Base-by-base conservation (phyloP, 1,284 basidiomycete genomes). In the Cerrena zonata region DNA sequence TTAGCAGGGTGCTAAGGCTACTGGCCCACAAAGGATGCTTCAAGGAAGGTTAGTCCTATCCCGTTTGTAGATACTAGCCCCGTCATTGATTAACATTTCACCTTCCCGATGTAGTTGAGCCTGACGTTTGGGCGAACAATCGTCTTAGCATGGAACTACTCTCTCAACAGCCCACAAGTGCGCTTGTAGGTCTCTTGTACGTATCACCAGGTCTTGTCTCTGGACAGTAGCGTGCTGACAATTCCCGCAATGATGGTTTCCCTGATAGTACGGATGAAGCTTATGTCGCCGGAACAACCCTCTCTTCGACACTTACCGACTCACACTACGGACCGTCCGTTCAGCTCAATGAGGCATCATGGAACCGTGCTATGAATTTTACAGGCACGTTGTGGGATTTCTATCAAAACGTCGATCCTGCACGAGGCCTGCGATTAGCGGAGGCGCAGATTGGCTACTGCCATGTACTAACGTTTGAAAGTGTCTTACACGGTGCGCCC, bases 1-100 rank as follows among this genome's bases (percentile, higher is more conserved):
- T 71, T 1, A 61, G 59, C n/a, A 61, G 69, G 21, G 56, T 73
- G 11, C 49, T 75, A 42, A 61, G 72, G 10, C 49, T 69, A 1
- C 62, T 75, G 0, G 65, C 65, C 3, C 62, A 68, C 0, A 63
- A 65, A 27, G 69, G 71, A 50, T 60, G 68, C 43, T 75, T 72
- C 57, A 51, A 56, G 19, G 73, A 74, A 63, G 64, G 70, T 70
- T 47, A 41, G 39, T n/a, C 5, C 18, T 7, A 19, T 53, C 44
- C 21, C 36, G 26, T 36, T 34, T 21, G 26, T 19, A 11, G 46
- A n/a, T 24, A 19, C 18, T 25, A n/a, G 43, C 11, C 12, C 22
- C 12, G 18, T 19, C 22, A 12, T 40, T 19, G 15, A 61, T 25
- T 11, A 56, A 56, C 4, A 42, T 36, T 11, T 54, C 50, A 5